Percentiles rank a stretch among this genome's conserved stretches.
Evolutionary conservation across 1,139 yeast species (phyloP).

Genomic region (Suhomyces terraborum): DNA sequence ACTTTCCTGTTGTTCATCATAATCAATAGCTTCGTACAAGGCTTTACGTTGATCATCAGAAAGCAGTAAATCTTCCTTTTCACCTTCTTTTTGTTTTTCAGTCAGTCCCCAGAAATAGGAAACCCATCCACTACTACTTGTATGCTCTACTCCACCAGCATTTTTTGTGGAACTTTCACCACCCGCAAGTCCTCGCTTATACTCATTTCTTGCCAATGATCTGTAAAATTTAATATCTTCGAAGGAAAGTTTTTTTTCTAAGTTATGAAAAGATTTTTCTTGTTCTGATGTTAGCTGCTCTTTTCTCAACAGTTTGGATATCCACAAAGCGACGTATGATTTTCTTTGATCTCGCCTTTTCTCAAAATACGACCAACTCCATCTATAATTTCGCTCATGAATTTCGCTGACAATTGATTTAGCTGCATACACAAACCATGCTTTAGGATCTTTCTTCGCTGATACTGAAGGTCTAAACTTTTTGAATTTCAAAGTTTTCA

Average conservation of each 20-base stretch:
- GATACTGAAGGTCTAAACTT: conserved; percentile 65
- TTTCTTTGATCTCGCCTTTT: conserved; percentile 72
- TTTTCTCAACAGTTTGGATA: conserved; percentile 42
- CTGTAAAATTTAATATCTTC: conserved; percentile 88
- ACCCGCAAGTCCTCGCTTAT: conserved; percentile 49
- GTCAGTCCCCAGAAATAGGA: conserved; percentile 26
- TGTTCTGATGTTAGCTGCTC: conserved; percentile 34
- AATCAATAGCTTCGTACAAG: conserved; percentile 90
- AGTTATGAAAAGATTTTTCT: conserved; percentile 42
- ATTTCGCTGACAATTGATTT: conserved; percentile 73
- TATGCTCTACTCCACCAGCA: background rate
- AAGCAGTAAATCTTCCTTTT: conserved; percentile 36
- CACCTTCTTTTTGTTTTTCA: conserved; percentile 5
- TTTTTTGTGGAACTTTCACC: background rate
- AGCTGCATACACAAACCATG: conserved; percentile 84
- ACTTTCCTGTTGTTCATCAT: conserved; percentile 66
- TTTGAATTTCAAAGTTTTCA: conserved; percentile 74
- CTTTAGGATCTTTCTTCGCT: conserved; percentile 66
- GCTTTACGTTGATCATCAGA: conserved; percentile 75
- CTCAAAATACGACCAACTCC: conserved; percentile 88
- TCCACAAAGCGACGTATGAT: conserved; percentile 71
- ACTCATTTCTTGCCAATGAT: conserved; percentile 69
- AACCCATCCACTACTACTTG: conserved; percentile 26
- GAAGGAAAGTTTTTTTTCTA: conserved; percentile 63
- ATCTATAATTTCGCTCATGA: conserved; percentile 73